Evolutionary conservation across 768 basidiomycete genomes (phyloP), one percentile per base, ranked within the genome.

Genomic region (Boletus rubroflammeus): DNA sequence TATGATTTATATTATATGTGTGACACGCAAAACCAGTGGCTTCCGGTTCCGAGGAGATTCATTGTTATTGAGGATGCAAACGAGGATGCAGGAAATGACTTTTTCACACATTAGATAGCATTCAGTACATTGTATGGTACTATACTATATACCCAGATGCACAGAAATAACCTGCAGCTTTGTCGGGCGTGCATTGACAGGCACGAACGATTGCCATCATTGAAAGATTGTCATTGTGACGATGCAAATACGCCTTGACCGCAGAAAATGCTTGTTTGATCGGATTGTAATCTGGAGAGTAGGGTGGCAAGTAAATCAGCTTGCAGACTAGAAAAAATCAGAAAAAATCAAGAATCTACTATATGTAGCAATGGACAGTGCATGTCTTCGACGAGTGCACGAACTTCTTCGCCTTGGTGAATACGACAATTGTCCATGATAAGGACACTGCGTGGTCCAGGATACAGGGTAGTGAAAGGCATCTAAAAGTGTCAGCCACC

Each of bases 301-400:
- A 57, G 0, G 70, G 70, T 0, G 66, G 67, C 0, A 73, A 50
- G 42, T 55, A 71, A 21, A 67, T 59, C 6, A 69, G 63, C 9
- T 60, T 64, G 31, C 62, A 69, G 0, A 59, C 65, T 62, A 53
- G 1, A 45, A 14, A 6, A 4, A 6, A 23, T 47, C 11, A 53
- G 34, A 32, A 32, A 32, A 32, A 32, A 31, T 3, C 7, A 32
- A 10, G 13, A 32, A 32, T 25, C 4, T 4, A 25, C 25, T 3
- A 25, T 25, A 25, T 25, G 4, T 25, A 13, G 31, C 13, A 32
- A 32, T 8, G 9, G 3, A 69, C 51, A 5, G 54, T 63, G 19
- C 38, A 39, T 39, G 38, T 39, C 38, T 11, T 39, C 3, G 3
- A 39, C n/a, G 0, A 39, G 8, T 25, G 39, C 32, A 1, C 13